Evolutionary conservation across 1,284 basidiomycete species (phyloP).

Genomic region (Malassezia caprae): DNA sequence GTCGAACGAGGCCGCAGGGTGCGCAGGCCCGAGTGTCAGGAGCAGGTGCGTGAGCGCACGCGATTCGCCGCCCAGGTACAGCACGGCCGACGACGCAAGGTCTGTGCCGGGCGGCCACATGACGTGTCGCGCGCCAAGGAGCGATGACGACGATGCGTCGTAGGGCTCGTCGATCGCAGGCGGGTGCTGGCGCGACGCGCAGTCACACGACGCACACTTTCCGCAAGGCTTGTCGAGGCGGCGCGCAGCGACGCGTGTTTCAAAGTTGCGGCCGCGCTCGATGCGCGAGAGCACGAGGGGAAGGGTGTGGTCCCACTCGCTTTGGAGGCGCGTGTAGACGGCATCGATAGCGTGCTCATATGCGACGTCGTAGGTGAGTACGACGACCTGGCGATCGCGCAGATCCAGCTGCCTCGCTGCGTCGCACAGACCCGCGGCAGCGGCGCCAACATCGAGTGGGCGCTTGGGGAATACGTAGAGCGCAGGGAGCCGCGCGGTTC

Average conservation of each 20-base stretch:
- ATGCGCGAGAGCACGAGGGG: conserved; percentile 26
- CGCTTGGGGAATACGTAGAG: conserved; percentile 75
- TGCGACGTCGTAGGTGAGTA: conserved; percentile 68
- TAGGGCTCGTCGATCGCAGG: not conserved
- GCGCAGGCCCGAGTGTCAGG: conserved; percentile 29
- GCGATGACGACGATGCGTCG: not conserved
- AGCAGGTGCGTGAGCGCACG: conserved; percentile 74
- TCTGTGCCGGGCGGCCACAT: conserved; percentile 14
- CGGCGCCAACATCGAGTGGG: conserved; percentile 51
- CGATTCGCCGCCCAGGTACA: conserved; percentile 77
- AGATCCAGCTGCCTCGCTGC: conserved; percentile 14
- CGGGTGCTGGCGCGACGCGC: not conserved
- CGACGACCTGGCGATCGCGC: conserved; percentile 47
- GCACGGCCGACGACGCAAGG: conserved; percentile 51
- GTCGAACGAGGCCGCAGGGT: conserved; percentile 62
- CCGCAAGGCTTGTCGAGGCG: not conserved
- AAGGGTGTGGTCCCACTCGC: conserved; percentile 33
- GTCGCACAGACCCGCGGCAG: conserved; percentile 18
- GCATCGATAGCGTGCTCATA: conserved; percentile 54
- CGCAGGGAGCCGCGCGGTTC: conserved; percentile 68
- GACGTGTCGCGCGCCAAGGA: conserved; percentile 3
- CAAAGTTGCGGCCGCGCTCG: conserved; percentile 28
- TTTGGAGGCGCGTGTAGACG: conserved; percentile 46
- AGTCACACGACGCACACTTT: not conserved
- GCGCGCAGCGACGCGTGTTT: conserved; percentile 7